These are phyloP conservation scores for Celoporthe dispersa DNA, from an alignment of 2,329 filamentous ascomycete species.

Conservation along the genomic window DNA sequence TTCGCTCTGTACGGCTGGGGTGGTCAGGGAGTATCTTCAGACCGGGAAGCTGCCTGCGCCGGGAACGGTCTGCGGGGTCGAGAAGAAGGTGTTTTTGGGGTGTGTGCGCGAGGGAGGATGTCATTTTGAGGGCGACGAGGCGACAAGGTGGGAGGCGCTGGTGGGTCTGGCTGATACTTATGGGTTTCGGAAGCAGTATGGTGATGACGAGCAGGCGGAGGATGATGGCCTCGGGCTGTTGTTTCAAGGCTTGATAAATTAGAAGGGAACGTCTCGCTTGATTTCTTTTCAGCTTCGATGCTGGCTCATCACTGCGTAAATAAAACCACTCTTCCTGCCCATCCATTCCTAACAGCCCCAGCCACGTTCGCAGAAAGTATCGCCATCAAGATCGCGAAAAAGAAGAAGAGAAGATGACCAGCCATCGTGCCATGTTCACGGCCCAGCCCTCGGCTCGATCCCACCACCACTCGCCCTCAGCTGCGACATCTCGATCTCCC, in stretches of 20 bases:
- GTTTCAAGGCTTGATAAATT: background rate
- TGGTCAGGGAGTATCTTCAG: conserved; percentile 14
- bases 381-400: background rate
- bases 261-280: background rate
- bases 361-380: background rate
- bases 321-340: background rate
- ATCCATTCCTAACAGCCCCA: background rate
- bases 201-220: conserved; percentile 1
- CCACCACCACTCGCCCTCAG: background rate
- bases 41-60: conserved; percentile 1
- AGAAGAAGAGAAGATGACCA: background rate
- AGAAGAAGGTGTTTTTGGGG: conserved; percentile 17
- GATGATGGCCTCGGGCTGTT: background rate
- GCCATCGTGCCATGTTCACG: background rate
- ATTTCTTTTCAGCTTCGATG: background rate
- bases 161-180: conserved; percentile 15
- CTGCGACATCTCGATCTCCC: conserved; percentile 3
- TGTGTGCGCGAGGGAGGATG: conserved; percentile 11
- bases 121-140: conserved; percentile 7
- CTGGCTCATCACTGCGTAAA: background rate
- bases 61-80: conserved; percentile 4
- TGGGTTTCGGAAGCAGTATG: conserved; percentile 16
- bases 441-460: background rate
- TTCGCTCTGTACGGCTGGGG: conserved; percentile 14
- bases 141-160: conserved; percentile 11